Evolutionary conservation across 805 yeast genomes (phyloP).

Genomic region (Teunomyces atbi): DNA sequence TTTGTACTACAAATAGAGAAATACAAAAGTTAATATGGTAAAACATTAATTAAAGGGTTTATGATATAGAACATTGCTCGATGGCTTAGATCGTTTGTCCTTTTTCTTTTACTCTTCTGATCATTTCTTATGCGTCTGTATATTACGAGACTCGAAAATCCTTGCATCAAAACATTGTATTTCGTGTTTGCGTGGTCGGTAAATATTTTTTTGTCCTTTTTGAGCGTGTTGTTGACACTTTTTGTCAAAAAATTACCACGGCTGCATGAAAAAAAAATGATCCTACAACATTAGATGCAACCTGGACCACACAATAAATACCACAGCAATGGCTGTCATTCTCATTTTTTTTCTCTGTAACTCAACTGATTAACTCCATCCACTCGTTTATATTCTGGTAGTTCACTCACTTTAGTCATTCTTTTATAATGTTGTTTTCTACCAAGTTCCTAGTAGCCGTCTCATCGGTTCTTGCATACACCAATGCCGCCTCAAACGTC

Average conservation of each 20-base stretch:
- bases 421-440: slow-evolving; percentile 1
- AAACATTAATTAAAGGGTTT: too few species aligned
- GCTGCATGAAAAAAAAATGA: not conserved
- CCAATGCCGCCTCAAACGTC: slow-evolving; percentile 39
- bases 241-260: not conserved
- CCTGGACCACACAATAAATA: too few species aligned
- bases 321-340: not conserved
- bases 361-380: not conserved
- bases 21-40: too few species aligned
- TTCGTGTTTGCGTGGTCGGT: not conserved
- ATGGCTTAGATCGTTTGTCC: too few species aligned
- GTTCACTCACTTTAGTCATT: slow-evolving; percentile 1
- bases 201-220: too few species aligned
- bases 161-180: too few species aligned
- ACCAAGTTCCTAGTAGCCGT: slow-evolving; percentile 3
- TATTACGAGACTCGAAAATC: too few species aligned
- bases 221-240: too few species aligned
- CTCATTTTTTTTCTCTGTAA: not conserved
- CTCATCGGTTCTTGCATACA: slow-evolving; percentile 3
- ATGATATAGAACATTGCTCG: too few species aligned
- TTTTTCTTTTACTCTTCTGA: too few species aligned
- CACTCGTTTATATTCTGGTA: not conserved
- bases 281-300: not conserved
- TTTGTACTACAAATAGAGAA: too few species aligned
- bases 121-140: too few species aligned